Base-by-base conservation (phyloP, 345 rosid genomes). In the Euphorbia pulcherrima region DNA sequence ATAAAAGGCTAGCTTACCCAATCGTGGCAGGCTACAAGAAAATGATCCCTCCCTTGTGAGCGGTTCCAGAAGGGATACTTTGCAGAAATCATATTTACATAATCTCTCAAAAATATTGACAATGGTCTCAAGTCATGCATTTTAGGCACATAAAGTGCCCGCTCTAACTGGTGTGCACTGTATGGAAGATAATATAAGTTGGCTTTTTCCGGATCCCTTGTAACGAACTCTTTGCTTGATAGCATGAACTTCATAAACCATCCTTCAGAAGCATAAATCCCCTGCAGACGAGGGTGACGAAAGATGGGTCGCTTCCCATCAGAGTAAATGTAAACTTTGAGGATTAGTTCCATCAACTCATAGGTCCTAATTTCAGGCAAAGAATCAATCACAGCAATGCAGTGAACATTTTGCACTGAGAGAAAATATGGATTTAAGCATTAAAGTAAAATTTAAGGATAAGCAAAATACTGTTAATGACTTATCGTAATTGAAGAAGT, bases 11-110 rank as follows among this genome's bases (percentile, higher is more conserved):
- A 74, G 23, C 72, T 27, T 88, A 90, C 98, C 98, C 98, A 92
- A 71, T 92, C 98, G 74, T 92, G 98, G 83, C 98, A 92, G 65
- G 98, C 98, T 67, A 87, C 98, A 47, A 92, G 79, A 80, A 92
- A 92, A 53, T 92, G 98, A 79, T 90, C 98, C 29, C 84, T 80
- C 44, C 97, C 98, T 53, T 78, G 98, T 0, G 97, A 85, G 52
- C 93, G 90, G 65, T 90, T 92, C 97, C 98, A 90, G 28, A 86
- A 90, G 0, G 96, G 96, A 74, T 92, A 88, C 72, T 92, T 92
- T 54, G 75, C 72, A 67, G 96, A 86, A 68, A 92, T 77, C 85
- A 75, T 77, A 73, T 82, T 82, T 39, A 82, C 87, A 62, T 87
- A 85, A 68, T 90, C 87, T 77, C 84, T 80, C 60, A 90, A 57